A percentile compares a stretch with the other conserved stretches of the same genome.
These are phyloP conservation scores for Proliferodiscus dingleyae DNA, from an alignment of 2,329 filamentous ascomycete species.

Conservation along the genomic window DNA sequence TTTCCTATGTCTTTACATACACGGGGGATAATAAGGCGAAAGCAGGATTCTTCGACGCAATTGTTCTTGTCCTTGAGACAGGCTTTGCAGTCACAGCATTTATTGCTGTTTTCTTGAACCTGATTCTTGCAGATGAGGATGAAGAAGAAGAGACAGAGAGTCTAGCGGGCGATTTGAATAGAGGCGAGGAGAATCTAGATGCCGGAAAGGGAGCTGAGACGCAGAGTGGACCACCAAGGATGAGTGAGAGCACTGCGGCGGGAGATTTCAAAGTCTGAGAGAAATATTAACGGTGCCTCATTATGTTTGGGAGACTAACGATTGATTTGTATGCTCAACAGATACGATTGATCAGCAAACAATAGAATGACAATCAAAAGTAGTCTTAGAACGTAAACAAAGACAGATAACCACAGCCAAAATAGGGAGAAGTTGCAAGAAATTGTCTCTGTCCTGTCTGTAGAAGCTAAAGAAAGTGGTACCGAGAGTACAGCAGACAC, in stretches of 20 bases:
- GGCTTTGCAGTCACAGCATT: conserved; percentile 73
- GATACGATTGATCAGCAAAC: too few species aligned
- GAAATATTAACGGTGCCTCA: too few species aligned
- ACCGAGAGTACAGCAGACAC: too few species aligned
- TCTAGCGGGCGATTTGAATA: conserved; percentile 23
- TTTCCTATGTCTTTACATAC: conserved; percentile 68
- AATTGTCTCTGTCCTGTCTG: too few species aligned
- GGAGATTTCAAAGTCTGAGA: neutral
- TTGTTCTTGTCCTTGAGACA: conserved; percentile 68
- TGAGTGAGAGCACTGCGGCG: neutral
- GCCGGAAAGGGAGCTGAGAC: neutral
- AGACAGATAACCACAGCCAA: too few species aligned
- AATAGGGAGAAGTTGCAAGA: too few species aligned
- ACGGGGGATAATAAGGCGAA: conserved; percentile 61
- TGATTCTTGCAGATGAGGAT: conserved; percentile 68
- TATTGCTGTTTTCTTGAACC: conserved; percentile 67
- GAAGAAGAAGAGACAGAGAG: conserved; percentile 49
- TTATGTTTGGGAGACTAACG: too few species aligned
- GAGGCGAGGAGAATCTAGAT: conserved; percentile 8
- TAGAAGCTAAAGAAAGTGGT: too few species aligned
- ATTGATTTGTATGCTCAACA: too few species aligned
- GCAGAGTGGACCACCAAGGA: neutral
- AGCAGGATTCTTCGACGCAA: conserved; percentile 69
- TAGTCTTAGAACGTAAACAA: too few species aligned
- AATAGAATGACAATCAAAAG: too few species aligned